phyloP scores from a whole-genome alignment of 1,139 yeast species.

The Saccharomycopsis crataegensis region DNA sequence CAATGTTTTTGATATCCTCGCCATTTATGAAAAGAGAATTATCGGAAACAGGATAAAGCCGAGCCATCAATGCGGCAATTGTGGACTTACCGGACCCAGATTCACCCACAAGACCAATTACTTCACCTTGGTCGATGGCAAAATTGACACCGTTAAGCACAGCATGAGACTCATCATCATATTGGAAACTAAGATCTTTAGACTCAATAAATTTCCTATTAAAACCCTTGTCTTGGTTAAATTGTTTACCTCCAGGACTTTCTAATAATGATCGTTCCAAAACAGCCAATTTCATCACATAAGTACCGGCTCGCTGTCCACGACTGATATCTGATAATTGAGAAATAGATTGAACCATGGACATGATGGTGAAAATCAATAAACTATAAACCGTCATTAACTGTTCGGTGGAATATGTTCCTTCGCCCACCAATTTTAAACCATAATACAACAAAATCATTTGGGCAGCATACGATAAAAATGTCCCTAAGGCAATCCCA shows the following conservation, averaged over 20 bases:
- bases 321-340: constrained; percentile 72
- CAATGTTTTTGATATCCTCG: constrained; percentile 39
- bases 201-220: constrained; percentile 32
- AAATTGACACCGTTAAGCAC: constrained; percentile 38
- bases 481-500: constrained; percentile 52
- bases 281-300: constrained; percentile 29
- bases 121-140: constrained; percentile 36
- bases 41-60: constrained; percentile 38
- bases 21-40: constrained; percentile 33
- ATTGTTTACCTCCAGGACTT: neutral
- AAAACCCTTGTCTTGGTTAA: constrained; percentile 21
- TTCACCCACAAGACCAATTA: constrained; percentile 61
- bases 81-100: constrained; percentile 85
- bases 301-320: constrained; percentile 66
- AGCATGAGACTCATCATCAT: constrained; percentile 19
- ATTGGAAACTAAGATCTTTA: constrained; percentile 37
- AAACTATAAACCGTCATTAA: constrained; percentile 66
- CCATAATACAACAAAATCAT: constrained; percentile 74
- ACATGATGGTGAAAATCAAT: constrained; percentile 63
- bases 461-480: constrained; percentile 54
- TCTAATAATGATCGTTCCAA: constrained; percentile 19
- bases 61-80: constrained; percentile 42
- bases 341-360: constrained; percentile 50
- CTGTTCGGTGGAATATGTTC: constrained; percentile 47
- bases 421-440: constrained; percentile 50